These are phyloP conservation scores for Cercospora brassicicola DNA, from an alignment of 2,329 filamentous ascomycete species.

Conservation along the genomic window DNA sequence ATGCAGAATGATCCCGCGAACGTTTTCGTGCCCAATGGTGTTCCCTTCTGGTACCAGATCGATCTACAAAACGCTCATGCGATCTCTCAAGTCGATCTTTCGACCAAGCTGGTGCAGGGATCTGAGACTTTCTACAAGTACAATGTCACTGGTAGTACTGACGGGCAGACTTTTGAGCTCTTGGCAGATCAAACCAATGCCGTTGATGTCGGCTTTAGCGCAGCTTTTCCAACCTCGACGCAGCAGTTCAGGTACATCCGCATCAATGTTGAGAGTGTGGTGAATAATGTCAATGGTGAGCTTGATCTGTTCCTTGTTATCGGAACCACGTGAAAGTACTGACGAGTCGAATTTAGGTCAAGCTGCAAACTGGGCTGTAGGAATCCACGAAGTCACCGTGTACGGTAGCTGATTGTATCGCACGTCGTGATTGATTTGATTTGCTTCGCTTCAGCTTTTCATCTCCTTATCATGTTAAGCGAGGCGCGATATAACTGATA, in stretches of 20 bases:
- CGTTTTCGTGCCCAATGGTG: conserved; percentile 20
- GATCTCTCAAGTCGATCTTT: conserved; percentile 24
- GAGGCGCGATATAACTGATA: background rate
- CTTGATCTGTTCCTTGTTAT: background rate
- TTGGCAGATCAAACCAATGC: conserved; percentile 17
- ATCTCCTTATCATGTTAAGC: background rate
- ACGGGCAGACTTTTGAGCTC: conserved; percentile 14
- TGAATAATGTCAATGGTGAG: conserved; percentile 16
- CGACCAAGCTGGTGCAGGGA: conserved; percentile 23
- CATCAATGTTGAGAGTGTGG: conserved; percentile 9
- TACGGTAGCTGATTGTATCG: conserved; percentile 3
- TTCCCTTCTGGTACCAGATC: conserved; percentile 29
- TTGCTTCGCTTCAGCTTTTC: background rate
- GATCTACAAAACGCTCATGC: conserved; percentile 20
- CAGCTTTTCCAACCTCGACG: conserved; percentile 7
- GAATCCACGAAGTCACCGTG: conserved; percentile 16
- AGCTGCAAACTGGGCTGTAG: conserved; percentile 14
- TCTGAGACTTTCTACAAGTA: conserved; percentile 29
- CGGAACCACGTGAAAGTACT: background rate
- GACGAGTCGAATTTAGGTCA: background rate
- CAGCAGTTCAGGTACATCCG: conserved; percentile 12
- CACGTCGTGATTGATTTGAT: background rate
- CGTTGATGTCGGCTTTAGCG: conserved; percentile 16
- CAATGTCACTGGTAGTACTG: conserved; percentile 23
- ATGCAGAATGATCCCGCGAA: conserved; percentile 15